A percentile compares a stretch with the other conserved stretches of the same genome.
Conservation (phyloP, 1,284 basidiomycete genomes). For the Earliella scabrosa region DNA sequence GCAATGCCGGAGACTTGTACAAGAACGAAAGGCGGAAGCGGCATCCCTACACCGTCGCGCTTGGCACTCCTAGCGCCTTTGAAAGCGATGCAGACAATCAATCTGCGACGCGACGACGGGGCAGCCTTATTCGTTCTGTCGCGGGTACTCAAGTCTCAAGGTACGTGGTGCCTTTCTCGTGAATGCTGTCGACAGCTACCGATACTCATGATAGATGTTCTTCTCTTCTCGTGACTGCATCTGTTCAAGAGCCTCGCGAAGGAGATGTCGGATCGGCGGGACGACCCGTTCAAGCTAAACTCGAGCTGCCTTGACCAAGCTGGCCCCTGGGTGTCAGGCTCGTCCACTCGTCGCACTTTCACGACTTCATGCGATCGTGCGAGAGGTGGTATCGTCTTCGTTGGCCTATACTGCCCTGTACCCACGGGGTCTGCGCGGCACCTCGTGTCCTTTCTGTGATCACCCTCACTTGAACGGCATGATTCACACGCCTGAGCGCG, state of each 20-base stretch:
- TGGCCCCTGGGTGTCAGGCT: slow-evolving; percentile 31
- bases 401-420: too few species aligned
- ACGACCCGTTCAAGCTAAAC: slow-evolving; percentile 32
- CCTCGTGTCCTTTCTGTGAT: slow-evolving; percentile 86
- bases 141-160: slow-evolving; percentile 84
- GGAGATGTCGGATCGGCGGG: slow-evolving; percentile 46
- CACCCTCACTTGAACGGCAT: slow-evolving; percentile 87
- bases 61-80: slow-evolving; percentile 58
- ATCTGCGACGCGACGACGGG: slow-evolving; percentile 46
- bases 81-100: slow-evolving; percentile 44
- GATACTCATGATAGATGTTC: too few species aligned
- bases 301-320: slow-evolving; percentile 24
- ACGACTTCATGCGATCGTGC: slow-evolving; percentile 82
- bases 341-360: slow-evolving; percentile 57
- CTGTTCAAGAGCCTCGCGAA: slow-evolving; percentile 76
- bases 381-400: slow-evolving; percentile 91
- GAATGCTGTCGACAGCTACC: too few species aligned
- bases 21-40: slow-evolving; percentile 63
- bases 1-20: slow-evolving; percentile 63
- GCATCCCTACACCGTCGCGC: slow-evolving; percentile 47
- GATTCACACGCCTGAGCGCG: slow-evolving; percentile 77
- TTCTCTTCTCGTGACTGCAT: slow-evolving; percentile 85
- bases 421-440: slow-evolving; percentile 83
- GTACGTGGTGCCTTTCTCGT: too few species aligned
- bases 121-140: slow-evolving; percentile 85